These are phyloP conservation scores for Volvox reticuliferus DNA, from an alignment of 139 green algal genomes.

Conservation along the genomic window DNA sequence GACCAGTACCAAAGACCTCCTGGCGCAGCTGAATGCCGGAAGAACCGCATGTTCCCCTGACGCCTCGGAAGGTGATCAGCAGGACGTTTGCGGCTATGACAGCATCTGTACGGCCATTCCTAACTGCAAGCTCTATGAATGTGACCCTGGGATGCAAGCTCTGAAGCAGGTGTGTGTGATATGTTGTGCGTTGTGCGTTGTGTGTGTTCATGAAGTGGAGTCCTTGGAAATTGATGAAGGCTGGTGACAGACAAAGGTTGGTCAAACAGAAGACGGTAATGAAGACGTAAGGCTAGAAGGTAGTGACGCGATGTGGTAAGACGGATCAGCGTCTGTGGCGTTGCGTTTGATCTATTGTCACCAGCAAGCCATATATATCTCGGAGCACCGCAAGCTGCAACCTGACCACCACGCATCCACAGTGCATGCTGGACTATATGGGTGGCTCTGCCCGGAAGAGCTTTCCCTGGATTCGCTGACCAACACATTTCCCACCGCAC, in stretches of 20 bases:
- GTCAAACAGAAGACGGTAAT: too few relatives aligned
- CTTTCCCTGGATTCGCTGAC: neutral
- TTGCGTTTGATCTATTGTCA: too few relatives aligned
- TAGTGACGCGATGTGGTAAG: neutral
- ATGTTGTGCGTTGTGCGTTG: neutral
- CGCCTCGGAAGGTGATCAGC: neutral
- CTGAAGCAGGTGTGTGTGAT: neutral
- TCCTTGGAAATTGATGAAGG: too few relatives aligned
- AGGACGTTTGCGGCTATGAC: neutral
- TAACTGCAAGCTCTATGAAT: neutral
- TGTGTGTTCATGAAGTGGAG: too few relatives aligned
- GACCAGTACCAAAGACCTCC: neutral
- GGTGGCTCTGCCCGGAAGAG: too few relatives aligned
- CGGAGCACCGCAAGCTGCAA: too few relatives aligned
- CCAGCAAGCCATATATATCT: neutral
- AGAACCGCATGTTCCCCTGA: neutral
- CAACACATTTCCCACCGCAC: too few relatives aligned
- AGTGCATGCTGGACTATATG: too few relatives aligned
- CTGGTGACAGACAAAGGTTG: too few relatives aligned
- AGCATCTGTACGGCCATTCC: neutral
- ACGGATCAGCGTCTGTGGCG: neutral
- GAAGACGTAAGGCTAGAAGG: too few relatives aligned
- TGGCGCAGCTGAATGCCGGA: conserved; percentile 4
- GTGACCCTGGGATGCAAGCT: neutral
- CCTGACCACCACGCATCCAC: too few relatives aligned